A percentile compares a stretch with the other conserved stretches of the same genome.
phyloP scores from a whole-genome alignment of 2,329 filamentous ascomycete species.

The Furcasterigmium furcatum region DNA sequence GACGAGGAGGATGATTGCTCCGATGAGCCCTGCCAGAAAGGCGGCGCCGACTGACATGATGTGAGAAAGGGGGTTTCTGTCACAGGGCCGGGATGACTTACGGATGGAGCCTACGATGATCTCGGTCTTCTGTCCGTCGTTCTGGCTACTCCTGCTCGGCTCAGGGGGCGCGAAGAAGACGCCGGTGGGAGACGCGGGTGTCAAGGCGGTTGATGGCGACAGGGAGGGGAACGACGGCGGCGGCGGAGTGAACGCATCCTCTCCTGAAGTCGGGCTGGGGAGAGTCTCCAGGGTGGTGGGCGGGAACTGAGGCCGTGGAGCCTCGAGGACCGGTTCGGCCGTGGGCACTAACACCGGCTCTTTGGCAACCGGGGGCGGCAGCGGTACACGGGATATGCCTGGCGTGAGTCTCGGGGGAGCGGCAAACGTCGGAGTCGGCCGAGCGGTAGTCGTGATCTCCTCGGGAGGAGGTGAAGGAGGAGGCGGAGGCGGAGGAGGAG shows the following conservation, averaged over 20 bases:
- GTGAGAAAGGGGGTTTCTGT: background rate
- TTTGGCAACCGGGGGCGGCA: background rate
- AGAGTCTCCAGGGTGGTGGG: no score
- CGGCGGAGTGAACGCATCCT: background rate
- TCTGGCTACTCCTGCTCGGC: no score
- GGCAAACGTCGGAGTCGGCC: background rate
- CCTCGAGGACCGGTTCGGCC: background rate
- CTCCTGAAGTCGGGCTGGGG: background rate
- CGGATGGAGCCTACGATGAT: background rate
- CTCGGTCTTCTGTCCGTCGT: background rate
- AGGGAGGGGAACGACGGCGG: background rate
- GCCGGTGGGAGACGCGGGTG: no score
- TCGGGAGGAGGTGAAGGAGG: background rate
- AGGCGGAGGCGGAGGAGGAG: background rate
- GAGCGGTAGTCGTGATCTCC: background rate
- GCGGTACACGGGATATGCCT: background rate
- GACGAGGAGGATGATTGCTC: background rate
- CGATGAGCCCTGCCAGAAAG: background rate
- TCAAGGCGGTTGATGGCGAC: no score
- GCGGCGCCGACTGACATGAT: background rate
- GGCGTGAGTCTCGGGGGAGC: background rate
- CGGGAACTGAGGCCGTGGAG: no score
- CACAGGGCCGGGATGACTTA: background rate
- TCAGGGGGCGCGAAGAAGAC: no score
- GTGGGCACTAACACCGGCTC: background rate